Base-by-base conservation (phyloP, 2,329 filamentous ascomycete species). In the Fusarium heterosporum region DNA sequence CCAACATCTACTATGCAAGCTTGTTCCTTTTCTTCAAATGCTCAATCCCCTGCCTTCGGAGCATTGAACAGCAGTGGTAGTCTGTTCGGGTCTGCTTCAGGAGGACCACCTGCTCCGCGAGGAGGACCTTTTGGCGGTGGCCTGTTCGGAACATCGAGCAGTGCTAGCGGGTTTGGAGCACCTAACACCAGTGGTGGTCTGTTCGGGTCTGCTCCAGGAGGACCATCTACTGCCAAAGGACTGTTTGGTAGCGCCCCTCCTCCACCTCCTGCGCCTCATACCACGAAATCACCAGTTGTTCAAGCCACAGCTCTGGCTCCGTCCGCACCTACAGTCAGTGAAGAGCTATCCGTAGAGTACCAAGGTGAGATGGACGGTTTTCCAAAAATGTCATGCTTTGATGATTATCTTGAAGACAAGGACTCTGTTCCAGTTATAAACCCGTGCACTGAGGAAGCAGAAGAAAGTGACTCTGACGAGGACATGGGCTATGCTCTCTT, bases 361-460 rank as follows among this genome's bases (percentile, higher is more conserved):
- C 19, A 4, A 4, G 4, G 13, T 2, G 57, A 66, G 11, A 67
- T 67, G 48, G 14, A 19, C 5, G 25, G 13, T 6, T 47, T 58
- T 38, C 58, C 41, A 1, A 45, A 28, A 3, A 60, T 60, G 58
- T 26, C 58, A 2, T 11, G 22, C 22, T 22, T 22, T 22, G 22
- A 22, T 22, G 22, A 22, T 22, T 6, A 22, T 22, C 22, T 6
- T 22, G 22, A 6, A 22, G 22, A 22, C 22, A 6, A 6, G 22
- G 22, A 22, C 22, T 22, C 22, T 22, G 22, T 22, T 22, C 4
- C 22, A 22, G 22, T 22, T 6, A 4, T 22, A 22, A 22, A 22
- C 22, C 6, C 22, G 22, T 22, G 22, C 22, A 22, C 22, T 22
- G 36, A 49, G 19, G 43, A 46, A 2, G 22, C 38, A 12, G 49